phyloP scores from a whole-genome alignment of 2,329 filamentous ascomycete species.

The Cercospora sojina region DNA sequence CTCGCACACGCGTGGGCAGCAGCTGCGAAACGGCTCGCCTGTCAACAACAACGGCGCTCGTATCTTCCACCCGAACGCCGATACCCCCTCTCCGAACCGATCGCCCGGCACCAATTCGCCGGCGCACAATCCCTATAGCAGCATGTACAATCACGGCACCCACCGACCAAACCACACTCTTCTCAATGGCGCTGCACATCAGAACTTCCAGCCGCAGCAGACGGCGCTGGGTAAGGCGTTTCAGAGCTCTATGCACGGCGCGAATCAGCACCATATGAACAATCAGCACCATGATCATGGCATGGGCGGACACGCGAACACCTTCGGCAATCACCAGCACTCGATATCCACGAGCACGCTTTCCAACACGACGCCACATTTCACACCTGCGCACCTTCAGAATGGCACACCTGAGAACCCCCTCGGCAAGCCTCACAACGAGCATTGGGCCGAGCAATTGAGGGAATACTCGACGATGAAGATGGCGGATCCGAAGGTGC shows the following conservation, averaged over 20 bases:
- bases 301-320: slow-evolving; percentile 57
- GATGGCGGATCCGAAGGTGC: slow-evolving; percentile 43
- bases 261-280: slow-evolving; percentile 40
- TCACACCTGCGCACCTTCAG: slow-evolving; percentile 58
- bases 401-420: slow-evolving; percentile 57
- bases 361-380: slow-evolving; percentile 64
- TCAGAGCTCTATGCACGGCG: slow-evolving; percentile 58
- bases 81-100: slow-evolving; percentile 59
- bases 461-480: slow-evolving; percentile 45
- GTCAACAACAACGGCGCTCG: slow-evolving; percentile 41
- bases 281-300: slow-evolving; percentile 48
- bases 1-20: slow-evolving; percentile 46
- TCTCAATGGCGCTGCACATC: slow-evolving; percentile 67
- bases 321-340: slow-evolving; percentile 60
- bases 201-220: slow-evolving; percentile 54
- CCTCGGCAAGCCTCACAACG: slow-evolving; percentile 58
- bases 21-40: slow-evolving; percentile 50
- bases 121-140: slow-evolving; percentile 63
- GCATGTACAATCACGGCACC: slow-evolving; percentile 70
- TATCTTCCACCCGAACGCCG: slow-evolving; percentile 46
- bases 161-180: slow-evolving; percentile 70
- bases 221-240: slow-evolving; percentile 67
- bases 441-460: slow-evolving; percentile 87
- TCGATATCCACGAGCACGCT: slow-evolving; percentile 62
- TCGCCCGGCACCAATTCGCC: slow-evolving; percentile 56